Evolutionary conservation across 164 flowering plant species (phyloP), one percentile per base, ranked within the genome.

Genomic region (Vitis rupestris): DNA sequence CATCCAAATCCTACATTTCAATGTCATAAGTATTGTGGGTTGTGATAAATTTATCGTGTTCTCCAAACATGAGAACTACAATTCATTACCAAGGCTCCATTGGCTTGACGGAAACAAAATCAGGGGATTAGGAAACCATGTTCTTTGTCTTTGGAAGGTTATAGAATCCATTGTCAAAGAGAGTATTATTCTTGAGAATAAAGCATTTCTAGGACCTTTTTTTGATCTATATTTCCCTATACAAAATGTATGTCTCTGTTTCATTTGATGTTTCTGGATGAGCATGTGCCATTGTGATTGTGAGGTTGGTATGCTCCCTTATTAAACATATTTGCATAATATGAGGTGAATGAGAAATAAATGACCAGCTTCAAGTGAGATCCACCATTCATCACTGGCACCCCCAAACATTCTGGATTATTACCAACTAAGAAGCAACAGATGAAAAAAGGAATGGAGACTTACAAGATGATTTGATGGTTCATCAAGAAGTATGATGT

Each of bases 381-480:
- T 23, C 27, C 27, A 23, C 27, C 27, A 23, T 23, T 23, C 27
- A 23, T 23, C 27, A 23, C 27, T 23, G 7, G 44, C 44, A 37
- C 44, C 44, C 44, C 4, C 44, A 37, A 37, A 37, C 29, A 63
- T 7, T 7, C 59, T 53, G 11, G 48, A 13, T 1, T 65, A 37
- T 51, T 44, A 29, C 8, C 23, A 72, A 50, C 55, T 50, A 19
- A n/a, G 37, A 31, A 29, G 29, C 63, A 61, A 27, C 14, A 47
- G 14, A 14, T 12, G 51, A 57, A 14, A 61, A 30, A 8, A 47
- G 9, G 60, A 59, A 12, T 9, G 54, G 8, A 70, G n/a, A 84
- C 93, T 83, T 80, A 93, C 99, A 74, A 96, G 88, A 85, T 96
- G 99, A 76, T 96, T 96, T 8, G 99, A 96, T 17, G 99, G 99